phyloP scores from a whole-genome alignment of 164 flowering plant species.

The Buxus sempervirens region DNA sequence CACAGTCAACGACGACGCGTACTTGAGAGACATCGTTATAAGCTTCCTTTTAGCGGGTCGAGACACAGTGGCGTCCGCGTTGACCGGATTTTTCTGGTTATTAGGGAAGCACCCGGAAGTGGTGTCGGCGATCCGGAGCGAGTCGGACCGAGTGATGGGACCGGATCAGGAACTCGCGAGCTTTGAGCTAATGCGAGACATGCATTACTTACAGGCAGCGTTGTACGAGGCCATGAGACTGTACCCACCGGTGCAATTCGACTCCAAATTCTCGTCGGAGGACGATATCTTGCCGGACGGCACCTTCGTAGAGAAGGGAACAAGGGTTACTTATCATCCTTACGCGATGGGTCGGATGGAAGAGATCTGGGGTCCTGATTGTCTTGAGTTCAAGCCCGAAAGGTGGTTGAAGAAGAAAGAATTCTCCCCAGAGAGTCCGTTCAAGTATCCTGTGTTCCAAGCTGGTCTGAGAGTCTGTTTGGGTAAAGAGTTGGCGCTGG shows the following conservation, averaged over 20 bases:
- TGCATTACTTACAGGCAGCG: constrained; percentile 64
- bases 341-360: constrained; percentile 86
- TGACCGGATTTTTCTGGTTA: constrained; percentile 60
- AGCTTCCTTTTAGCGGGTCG: constrained; percentile 77
- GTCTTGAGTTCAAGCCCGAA: constrained; percentile 60
- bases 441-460: constrained; percentile 67
- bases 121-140: constrained; percentile 24
- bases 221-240: constrained; percentile 62
- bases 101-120: constrained; percentile 41
- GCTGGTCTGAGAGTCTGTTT: constrained; percentile 62
- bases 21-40: constrained; percentile 53
- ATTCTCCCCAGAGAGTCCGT: constrained; percentile 37
- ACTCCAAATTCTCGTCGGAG: constrained; percentile 46
- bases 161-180: constrained; percentile 11
- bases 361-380: constrained; percentile 65
- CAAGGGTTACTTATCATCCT: constrained; percentile 69
- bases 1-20: constrained; percentile 31
- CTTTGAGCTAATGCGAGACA: constrained; percentile 35
- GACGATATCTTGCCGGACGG: constrained; percentile 73
- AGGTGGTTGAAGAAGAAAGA: constrained; percentile 60
- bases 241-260: constrained; percentile 65
- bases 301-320: constrained; percentile 43
- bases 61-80: constrained; percentile 62
- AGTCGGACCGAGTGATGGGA: constrained; percentile 35
- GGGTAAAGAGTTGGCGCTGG: constrained; percentile 61